A percentile compares a stretch with the other conserved stretches of the same genome.
These are phyloP conservation scores for Tetracladium setigerum DNA, from an alignment of 495 filamentous ascomycete species.

Conservation along the genomic window DNA sequence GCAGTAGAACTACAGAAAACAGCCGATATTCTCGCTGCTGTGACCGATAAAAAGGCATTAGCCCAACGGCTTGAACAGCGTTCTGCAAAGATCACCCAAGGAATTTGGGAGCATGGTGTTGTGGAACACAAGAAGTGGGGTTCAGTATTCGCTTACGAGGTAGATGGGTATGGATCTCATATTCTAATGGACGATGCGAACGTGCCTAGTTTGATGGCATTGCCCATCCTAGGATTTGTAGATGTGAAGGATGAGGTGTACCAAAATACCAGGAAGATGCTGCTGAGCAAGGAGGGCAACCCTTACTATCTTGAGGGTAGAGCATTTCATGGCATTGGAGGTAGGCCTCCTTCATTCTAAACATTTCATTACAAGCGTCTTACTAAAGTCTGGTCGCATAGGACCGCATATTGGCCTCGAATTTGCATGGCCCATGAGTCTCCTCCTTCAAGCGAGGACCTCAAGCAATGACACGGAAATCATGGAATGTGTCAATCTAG, in stretches of 20 bases:
- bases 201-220: constrained; percentile 77
- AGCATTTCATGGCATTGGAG: constrained; percentile 85
- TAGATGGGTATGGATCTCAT: constrained; percentile 87
- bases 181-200: constrained; percentile 98
- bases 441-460: constrained; percentile 86
- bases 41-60: constrained; percentile 41
- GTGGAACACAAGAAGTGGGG: constrained; percentile 78
- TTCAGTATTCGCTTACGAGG: constrained; percentile 90
- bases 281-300: constrained; percentile 70
- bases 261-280: constrained; percentile 86
- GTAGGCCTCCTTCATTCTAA: constrained; percentile 27
- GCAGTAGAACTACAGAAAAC: constrained; percentile 78
- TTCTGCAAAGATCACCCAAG: constrained; percentile 60
- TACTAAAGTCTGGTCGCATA: constrained; percentile 9
- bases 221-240: constrained; percentile 85
- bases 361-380: background rate
- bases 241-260: constrained; percentile 59
- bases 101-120: constrained; percentile 84
- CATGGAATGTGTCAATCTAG: constrained; percentile 54
- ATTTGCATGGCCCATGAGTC: constrained; percentile 96
- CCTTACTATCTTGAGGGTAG: constrained; percentile 80
- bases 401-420: constrained; percentile 67
- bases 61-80: constrained; percentile 50
- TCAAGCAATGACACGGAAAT: constrained; percentile 86
- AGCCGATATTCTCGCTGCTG: constrained; percentile 55